Base-by-base conservation (phyloP, 75 land plant genomes). In the Pinus taeda region DNA sequence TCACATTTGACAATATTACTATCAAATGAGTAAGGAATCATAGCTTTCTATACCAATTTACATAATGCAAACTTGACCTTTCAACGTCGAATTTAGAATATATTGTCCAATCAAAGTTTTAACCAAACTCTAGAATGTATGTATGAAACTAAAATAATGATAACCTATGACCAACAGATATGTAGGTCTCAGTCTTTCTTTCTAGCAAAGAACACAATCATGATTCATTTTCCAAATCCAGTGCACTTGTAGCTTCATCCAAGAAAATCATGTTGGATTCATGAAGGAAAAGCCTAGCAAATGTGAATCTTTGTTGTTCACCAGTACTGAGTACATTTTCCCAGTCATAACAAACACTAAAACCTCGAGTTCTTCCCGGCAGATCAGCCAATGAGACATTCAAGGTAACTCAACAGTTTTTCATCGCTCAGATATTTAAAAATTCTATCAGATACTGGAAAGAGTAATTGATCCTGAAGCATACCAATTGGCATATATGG, bases 211-310 rank as follows among this genome's bases (percentile, higher is more conserved):
- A 59, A 65, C 83, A 86, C 18, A 86, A 77, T 61, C 74, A 65
- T 21, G 80, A 70, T 56, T 86, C 88, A 57, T 80, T 80, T 57
- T 37, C 77, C 26, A 76, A 60, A 77, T 86, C 88, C 20, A 86
- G 79, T 22, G 88, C 88, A 66, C 88, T 86, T 30, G 83, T 80
- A 14, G 88, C 86, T 70, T 86, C 88, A 66, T 86, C 88, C 67
- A 86, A 57, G 67, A 80, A 86, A 3, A 82, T 86, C 64, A 83
- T 77, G 57, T 75, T 73, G 14, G 88, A 83, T 65, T 64, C 59
- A 59, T 86, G 86, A 64, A 80, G 78, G 55, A 86, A 57, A 17
- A 86, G 79, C 55, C 88, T 73, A 15, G 80, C 80, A 80, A 86
- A 86, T 37, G 88, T 80, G 55, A 86, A 58, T 22, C 86, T 70